phyloP scores from a whole-genome alignment of 75 land plant species.

The Gnetum montanum region DNA sequence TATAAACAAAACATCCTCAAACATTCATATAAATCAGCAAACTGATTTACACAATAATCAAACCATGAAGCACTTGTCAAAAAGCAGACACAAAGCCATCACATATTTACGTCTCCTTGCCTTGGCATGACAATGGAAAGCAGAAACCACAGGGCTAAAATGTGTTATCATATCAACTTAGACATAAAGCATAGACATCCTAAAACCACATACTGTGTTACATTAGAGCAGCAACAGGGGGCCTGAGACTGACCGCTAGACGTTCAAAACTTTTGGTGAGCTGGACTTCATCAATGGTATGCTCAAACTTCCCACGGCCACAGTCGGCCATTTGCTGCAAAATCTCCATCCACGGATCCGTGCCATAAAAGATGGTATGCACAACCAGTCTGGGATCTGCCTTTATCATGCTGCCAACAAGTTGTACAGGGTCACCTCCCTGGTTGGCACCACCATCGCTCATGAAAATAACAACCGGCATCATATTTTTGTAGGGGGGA shows the following conservation, averaged over 20 bases:
- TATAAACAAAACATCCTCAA: too few species aligned
- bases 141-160: too few species aligned
- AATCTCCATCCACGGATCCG: constrained; percentile 6
- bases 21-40: too few species aligned
- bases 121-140: too few species aligned
- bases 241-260: constrained; percentile 16
- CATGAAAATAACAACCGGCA: constrained; percentile 20
- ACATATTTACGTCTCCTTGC: too few species aligned
- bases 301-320: constrained; percentile 20
- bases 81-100: too few species aligned
- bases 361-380: constrained; percentile 29
- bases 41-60: too few species aligned
- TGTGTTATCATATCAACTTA: too few species aligned
- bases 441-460: constrained; percentile 27
- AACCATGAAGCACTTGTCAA: too few species aligned
- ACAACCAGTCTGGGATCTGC: constrained; percentile 14
- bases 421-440: constrained; percentile 12
- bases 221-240: too few species aligned
- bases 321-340: constrained; percentile 16
- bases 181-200: too few species aligned
- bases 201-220: too few species aligned
- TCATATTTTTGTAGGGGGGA: constrained; percentile 6
- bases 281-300: constrained; percentile 26
- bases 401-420: constrained; percentile 11
- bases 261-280: constrained; percentile 16